These are phyloP conservation scores for Pelargonium hybrid DNA, from an alignment of 441 rosid species.

Conservation along the genomic window DNA sequence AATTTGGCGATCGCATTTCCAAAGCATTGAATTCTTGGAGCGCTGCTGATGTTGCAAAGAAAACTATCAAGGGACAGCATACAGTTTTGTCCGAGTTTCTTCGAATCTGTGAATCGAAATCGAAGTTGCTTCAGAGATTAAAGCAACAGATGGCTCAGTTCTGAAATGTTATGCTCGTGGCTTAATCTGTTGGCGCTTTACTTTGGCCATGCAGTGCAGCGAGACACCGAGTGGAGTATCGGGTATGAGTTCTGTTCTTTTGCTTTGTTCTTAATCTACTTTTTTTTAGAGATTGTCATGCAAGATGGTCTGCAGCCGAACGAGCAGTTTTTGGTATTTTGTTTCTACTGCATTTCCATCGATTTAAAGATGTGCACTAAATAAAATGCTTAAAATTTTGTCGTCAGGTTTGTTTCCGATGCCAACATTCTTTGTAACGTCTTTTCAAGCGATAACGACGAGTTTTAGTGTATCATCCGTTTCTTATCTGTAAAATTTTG, in stretches of 20 bases:
- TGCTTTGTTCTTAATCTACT: constrained; percentile 7
- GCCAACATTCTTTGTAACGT: constrained; percentile 10
- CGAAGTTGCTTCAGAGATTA: constrained; percentile 40
- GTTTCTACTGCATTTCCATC: background rate
- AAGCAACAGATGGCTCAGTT: constrained; percentile 50
- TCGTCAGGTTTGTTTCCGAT: background rate
- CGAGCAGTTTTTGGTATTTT: constrained; percentile 13
- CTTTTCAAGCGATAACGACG: background rate
- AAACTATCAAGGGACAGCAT: constrained; percentile 40
- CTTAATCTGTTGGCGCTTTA: background rate
- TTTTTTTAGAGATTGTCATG: constrained; percentile 6
- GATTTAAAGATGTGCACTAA: constrained; percentile 7
- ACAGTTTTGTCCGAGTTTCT: constrained; percentile 38
- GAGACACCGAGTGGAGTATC: background rate
- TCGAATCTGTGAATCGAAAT: constrained; percentile 54
- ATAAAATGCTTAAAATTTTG: background rate
- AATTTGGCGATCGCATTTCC: constrained; percentile 49
- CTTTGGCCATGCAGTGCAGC: background rate
- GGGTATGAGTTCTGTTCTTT: background rate
- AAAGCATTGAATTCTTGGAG: constrained; percentile 58
- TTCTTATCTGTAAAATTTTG: background rate
- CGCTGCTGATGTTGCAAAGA: constrained; percentile 44
- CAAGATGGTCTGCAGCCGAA: constrained; percentile 3
- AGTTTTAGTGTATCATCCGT: constrained; percentile 2
- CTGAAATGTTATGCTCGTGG: constrained; percentile 5